A percentile compares a stretch with the other conserved stretches of the same genome.
Evolutionary conservation across 2,329 filamentous ascomycete genomes (phyloP).

Genomic region (Pseudogymnoascus sp.): DNA sequence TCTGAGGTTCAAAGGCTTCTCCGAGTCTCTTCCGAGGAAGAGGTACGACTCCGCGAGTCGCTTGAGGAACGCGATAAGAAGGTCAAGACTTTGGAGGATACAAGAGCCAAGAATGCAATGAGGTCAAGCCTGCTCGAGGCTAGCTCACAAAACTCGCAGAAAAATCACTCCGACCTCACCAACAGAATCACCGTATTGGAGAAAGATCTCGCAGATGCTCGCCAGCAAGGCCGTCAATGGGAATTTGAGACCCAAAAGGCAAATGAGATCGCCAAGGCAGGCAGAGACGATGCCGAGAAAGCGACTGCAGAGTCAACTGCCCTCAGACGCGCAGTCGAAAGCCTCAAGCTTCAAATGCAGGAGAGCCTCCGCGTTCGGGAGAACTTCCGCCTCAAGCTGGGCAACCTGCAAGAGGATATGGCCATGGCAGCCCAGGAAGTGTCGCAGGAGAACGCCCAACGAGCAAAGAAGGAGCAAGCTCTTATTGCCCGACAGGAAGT

Average conservation of each 20-base stretch:
- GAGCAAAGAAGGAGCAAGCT: conserved; percentile 71
- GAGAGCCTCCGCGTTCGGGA: conserved; percentile 82
- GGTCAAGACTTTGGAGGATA: conserved; percentile 53
- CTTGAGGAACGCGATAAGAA: conserved; percentile 64
- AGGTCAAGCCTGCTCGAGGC: conserved; percentile 62
- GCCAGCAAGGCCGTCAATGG: conserved; percentile 54
- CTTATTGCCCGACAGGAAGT: conserved; percentile 73
- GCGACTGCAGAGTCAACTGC: conserved; percentile 60
- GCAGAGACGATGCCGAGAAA: conserved; percentile 51
- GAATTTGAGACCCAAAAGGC: conserved; percentile 54
- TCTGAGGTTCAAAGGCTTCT: conserved; percentile 66
- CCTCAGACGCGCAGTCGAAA: conserved; percentile 65
- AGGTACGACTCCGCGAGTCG: conserved; percentile 56
- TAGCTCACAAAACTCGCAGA: conserved; percentile 51
- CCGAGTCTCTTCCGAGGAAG: conserved; percentile 61
- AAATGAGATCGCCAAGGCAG: conserved; percentile 57
- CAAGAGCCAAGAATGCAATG: conserved; percentile 48
- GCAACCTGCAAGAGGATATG: conserved; percentile 84
- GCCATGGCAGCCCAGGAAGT: conserved; percentile 69
- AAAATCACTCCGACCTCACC: conserved; percentile 48
- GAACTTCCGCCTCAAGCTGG: conserved; percentile 75
- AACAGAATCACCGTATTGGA: conserved; percentile 49
- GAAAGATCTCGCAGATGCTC: conserved; percentile 46
- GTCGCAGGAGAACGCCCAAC: conserved; percentile 72
- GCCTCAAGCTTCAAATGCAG: conserved; percentile 69